Conservation (phyloP, 257 asterid species). For the Solanum piurae region DNA sequence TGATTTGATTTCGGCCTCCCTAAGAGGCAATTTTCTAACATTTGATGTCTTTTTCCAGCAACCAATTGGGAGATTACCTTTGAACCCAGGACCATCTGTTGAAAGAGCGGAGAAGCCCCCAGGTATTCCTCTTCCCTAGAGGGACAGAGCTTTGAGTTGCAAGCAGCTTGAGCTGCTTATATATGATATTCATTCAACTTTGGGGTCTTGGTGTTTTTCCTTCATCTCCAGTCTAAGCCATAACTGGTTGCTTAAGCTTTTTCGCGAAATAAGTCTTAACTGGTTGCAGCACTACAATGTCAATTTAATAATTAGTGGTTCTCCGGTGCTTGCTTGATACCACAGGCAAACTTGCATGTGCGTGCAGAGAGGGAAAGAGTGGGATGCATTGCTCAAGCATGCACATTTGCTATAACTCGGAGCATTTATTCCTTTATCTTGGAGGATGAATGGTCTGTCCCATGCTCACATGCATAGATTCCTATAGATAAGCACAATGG, state of each 20-base stretch:
- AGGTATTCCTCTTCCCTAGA: slow-evolving; percentile 30
- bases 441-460: background rate
- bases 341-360: background rate
- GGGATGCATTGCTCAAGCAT: background rate
- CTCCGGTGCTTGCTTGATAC: background rate
- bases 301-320: background rate
- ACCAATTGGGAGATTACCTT: slow-evolving; percentile 49
- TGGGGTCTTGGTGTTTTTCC: background rate
- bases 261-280: background rate
- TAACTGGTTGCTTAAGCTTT: background rate
- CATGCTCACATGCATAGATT: background rate
- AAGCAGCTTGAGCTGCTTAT: background rate
- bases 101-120: slow-evolving; percentile 54
- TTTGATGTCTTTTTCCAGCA: slow-evolving; percentile 23
- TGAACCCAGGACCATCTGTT: slow-evolving; percentile 49
- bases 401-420: background rate
- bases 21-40: background rate
- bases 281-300: background rate
- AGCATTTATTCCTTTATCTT: background rate
- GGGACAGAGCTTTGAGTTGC: background rate
- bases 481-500: background rate
- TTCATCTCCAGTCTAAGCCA: background rate
- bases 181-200: background rate
- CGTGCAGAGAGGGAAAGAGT: background rate
- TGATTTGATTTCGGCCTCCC: background rate